Base-by-base conservation (phyloP, 371 early-diverging fungal genomes). In the Mucor sp. region DNA sequence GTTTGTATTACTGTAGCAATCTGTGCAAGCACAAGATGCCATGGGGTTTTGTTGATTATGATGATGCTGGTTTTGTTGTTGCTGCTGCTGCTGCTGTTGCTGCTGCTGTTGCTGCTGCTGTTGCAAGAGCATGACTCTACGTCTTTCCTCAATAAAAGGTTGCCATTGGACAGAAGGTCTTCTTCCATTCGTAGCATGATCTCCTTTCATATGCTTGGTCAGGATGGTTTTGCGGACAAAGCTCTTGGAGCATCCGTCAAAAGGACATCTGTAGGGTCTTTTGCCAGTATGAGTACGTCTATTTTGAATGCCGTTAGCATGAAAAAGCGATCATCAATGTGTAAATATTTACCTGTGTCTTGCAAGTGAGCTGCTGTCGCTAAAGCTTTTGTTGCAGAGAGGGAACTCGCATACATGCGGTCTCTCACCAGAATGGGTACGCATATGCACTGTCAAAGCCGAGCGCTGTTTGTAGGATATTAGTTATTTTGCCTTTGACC, bases 221-320 rank as follows among this genome's bases (percentile, higher is more conserved):
- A 91, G 74, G 33, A 87, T 89, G 9, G 90, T 90, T 80, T 90
- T 90, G 63, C 89, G 82, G 55, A 87, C 86, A 76, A 87, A 89
- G 48, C 87, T 89, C 65, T 87, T 89, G 27, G 83, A 82, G 57
- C 89, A 89, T 30, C 76, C 86, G 19, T 84, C 85, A 53, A 83
- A 76, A 25, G 79, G 76, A 67, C 89, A 89, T 68, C 82, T 79
- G 69, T 90, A 91, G 25, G 92, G 90, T 60, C 89, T 75, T 80
- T 88, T 89, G 14, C 91, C 91, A 6, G 90, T 87, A 62, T 92
- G 92, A 19, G 89, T 90, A 61, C 90, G 87, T 57, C 83, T 78
- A 67, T 25, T 21, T 44, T 23, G 23, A 50, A 23, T 19, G 44
- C 4, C 7, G 7, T 19, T 44, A n/a, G 23, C 11, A 50, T 25